These are phyloP conservation scores for Bolboschoenus planiculmis DNA, from an alignment of 176 grass and related monocot species.

Conservation along the genomic window DNA sequence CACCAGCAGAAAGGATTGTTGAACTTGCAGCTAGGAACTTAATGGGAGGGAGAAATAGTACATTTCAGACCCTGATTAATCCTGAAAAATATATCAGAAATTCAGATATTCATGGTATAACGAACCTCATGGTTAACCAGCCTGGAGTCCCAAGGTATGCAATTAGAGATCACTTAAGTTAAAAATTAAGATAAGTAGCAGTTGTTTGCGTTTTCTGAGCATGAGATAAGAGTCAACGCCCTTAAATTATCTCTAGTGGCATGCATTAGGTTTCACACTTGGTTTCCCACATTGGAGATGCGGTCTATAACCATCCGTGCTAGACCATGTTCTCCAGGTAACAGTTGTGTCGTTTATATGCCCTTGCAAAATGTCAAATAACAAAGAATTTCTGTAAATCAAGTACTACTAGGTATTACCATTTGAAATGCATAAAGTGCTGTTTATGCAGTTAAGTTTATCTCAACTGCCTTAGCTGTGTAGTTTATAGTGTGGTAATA, in stretches of 20 bases:
- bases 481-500: neutral
- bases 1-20: constrained; percentile 40
- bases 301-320: neutral
- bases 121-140: constrained; percentile 44
- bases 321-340: neutral
- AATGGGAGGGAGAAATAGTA: constrained; percentile 68
- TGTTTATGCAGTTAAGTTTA: neutral
- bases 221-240: neutral
- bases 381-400: neutral
- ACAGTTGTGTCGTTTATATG: neutral
- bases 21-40: constrained; percentile 69
- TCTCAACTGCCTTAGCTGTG: neutral
- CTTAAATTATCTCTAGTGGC: neutral
- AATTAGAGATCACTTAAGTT: neutral
- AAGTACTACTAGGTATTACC: neutral
- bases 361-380: neutral
- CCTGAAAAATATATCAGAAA: constrained; percentile 30
- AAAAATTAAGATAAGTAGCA: neutral
- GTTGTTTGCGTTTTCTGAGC: neutral
- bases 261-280: neutral
- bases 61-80: constrained; percentile 80
- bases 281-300: neutral
- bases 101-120: constrained; percentile 19
- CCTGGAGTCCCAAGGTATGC: constrained; percentile 59
- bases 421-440: neutral